A percentile compares a stretch with the other conserved stretches of the same genome.
phyloP scores from a whole-genome alignment of 108 stramenopile genomes.

The Schizochytrium sp. region DNA sequence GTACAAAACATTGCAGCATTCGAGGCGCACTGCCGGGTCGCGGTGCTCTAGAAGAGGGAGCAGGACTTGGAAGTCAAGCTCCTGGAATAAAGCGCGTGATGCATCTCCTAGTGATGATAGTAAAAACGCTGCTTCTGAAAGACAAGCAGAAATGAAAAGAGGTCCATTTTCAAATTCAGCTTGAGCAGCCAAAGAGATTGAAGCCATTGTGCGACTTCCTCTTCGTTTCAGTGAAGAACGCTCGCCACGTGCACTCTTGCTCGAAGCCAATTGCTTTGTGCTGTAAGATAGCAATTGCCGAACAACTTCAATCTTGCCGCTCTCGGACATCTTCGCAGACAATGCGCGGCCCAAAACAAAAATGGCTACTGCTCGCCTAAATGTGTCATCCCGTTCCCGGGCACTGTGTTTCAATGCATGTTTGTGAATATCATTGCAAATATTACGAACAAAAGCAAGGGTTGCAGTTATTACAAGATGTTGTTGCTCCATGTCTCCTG shows the following conservation, averaged over 20 bases:
- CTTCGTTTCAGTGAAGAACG: background rate
- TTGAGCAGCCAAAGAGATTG: conserved; percentile 18
- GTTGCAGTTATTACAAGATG: background rate
- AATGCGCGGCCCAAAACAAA: background rate
- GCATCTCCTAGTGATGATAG: conserved; percentile 41
- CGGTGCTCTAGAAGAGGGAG: conserved; percentile 44
- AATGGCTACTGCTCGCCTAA: background rate
- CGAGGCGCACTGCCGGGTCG: conserved; percentile 27
- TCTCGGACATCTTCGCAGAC: conserved; percentile 39
- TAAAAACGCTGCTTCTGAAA: background rate
- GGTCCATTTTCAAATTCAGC: background rate
- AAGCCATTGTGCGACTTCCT: conserved; percentile 26
- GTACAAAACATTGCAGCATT: background rate
- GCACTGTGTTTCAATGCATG: background rate
- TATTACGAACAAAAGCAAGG: background rate
- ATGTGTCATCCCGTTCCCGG: background rate
- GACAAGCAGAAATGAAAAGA: background rate
- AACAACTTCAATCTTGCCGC: conserved; percentile 47
- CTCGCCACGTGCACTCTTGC: background rate
- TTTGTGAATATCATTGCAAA: background rate
- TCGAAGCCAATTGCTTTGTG: background rate
- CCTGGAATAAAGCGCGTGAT: background rate
- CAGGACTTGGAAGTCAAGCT: conserved; percentile 51
- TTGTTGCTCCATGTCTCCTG: background rate
- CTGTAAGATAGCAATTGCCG: background rate